phyloP scores from a whole-genome alignment of 2,329 filamentous ascomycete genomes.

The Phyllosticta ampelicida region DNA sequence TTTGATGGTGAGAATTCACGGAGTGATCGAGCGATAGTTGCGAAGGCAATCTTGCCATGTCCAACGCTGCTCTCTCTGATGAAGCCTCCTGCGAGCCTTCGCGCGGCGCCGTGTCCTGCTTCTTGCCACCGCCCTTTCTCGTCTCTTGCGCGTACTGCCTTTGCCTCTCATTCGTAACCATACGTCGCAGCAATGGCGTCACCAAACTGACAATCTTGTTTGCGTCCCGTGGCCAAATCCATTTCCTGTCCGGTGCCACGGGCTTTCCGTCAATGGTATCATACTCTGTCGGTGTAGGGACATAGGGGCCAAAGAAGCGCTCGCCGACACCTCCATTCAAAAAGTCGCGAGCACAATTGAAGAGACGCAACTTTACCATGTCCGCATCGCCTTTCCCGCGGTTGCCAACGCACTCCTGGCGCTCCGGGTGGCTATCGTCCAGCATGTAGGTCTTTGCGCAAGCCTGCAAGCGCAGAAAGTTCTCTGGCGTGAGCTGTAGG shows the following conservation, averaged over 20 bases:
- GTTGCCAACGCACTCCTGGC: constrained; percentile 47
- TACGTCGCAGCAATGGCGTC: constrained; percentile 45
- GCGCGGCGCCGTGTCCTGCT: constrained; percentile 16
- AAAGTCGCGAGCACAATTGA: constrained; percentile 46
- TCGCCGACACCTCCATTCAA: constrained; percentile 41
- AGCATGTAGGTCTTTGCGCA: constrained; percentile 49
- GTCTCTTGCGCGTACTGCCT: constrained; percentile 47
- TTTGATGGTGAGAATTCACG: neutral
- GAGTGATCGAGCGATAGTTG: neutral
- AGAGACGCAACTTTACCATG: constrained; percentile 46
- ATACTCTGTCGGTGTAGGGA: constrained; percentile 18
- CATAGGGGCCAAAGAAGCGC: constrained; percentile 37
- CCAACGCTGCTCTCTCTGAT: neutral
- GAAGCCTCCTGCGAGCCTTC: constrained; percentile 1
- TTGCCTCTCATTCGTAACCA: constrained; percentile 51
- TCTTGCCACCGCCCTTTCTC: constrained; percentile 35
- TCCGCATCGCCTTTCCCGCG: constrained; percentile 45
- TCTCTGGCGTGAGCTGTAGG: constrained; percentile 45
- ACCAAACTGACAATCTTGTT: constrained; percentile 46
- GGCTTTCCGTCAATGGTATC: constrained; percentile 30
- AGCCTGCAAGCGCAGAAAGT: constrained; percentile 45
- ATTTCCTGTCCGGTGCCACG: constrained; percentile 26
- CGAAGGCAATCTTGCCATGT: constrained; percentile 7
- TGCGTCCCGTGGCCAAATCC: constrained; percentile 45
- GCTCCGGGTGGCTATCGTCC: constrained; percentile 42